Evolutionary conservation across 805 yeast genomes (phyloP), one percentile per base, ranked within the genome.

Genomic region (Wickerhamomyces mucosus): DNA sequence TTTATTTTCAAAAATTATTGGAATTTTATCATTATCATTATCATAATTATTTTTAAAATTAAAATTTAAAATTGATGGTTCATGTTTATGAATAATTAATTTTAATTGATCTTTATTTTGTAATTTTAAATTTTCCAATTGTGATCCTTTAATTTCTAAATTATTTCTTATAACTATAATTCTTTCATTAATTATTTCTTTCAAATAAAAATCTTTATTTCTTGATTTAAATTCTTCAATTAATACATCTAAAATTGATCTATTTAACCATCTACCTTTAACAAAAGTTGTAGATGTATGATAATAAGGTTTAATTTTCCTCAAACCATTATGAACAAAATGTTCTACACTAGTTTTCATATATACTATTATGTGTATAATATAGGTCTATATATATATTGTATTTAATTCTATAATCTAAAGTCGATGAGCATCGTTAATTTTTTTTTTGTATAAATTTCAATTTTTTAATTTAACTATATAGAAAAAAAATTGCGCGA

Each of bases 251-350:
- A 45, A 31, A 2, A 47, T 18, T 1, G 42, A 31, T 9, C 45
- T 35, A 16, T 36, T 30, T 13, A 47, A 31, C 52, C 52, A 47
- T 2, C 50, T 37, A 9, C 52, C 52, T 29, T 45, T 47, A 9
- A 40, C 50, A 17, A 35, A 36, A 10, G 37, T 24, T 4, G 18
- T 17, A 10, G 36, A 31, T 6, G 46, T 38, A 31, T 45, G 43
- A 30, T 34, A 34, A 15, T 89, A 88, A 0, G 97, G 96, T 0
- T 73, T 63, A 5, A 89, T 81, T 33, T 78, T 61, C 33, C 96
- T 59, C 30, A 85, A 59, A 0, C 38, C 21, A 19, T 19, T 19
- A 11, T 19, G 21, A 19, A 19, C 11, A 19, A 8, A 19, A 19
- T 19, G 21, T 19, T 19, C 21, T 8, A 19, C 21, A 19, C 10